phyloP scores from a whole-genome alignment of 176 grass and related monocot genomes.

The Panicum miliaceum region DNA sequence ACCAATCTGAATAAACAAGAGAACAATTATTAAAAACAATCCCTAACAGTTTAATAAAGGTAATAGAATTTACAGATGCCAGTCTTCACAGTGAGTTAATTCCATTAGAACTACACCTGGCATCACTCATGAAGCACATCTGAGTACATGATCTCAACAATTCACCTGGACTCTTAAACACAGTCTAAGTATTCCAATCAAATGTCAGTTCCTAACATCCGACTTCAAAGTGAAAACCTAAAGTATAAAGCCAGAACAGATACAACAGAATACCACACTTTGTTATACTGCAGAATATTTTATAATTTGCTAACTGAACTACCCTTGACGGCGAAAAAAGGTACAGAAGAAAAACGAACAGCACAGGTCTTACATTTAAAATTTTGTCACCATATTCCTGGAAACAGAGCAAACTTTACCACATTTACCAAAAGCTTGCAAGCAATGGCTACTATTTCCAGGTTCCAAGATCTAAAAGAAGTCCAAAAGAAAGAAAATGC shows the following conservation, averaged over 20 bases:
- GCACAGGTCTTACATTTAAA: neutral
- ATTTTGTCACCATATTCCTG: neutral
- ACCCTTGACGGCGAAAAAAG: neutral
- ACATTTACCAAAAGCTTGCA: slow-evolving; percentile 25
- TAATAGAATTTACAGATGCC: neutral
- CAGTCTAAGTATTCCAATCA: neutral
- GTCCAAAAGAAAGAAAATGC: slow-evolving; percentile 38
- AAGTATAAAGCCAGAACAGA: neutral
- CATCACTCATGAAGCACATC: neutral
- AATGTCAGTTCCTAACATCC: neutral
- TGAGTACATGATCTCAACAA: neutral
- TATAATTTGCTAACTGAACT: neutral
- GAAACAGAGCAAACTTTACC: neutral
- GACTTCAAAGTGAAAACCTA: slow-evolving; percentile 4
- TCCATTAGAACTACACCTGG: neutral
- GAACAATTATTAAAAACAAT: slow-evolving; percentile 19
- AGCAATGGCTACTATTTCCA: slow-evolving; percentile 31
- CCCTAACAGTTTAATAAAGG: neutral
- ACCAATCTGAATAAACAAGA: slow-evolving; percentile 80
- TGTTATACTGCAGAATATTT: neutral
- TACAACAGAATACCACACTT: neutral
- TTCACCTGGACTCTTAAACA: neutral
- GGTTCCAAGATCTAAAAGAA: slow-evolving; percentile 48
- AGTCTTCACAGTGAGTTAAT: neutral
- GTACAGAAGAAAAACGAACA: neutral